Evolutionary conservation across 148 eudicot genomes (phyloP), one percentile per base, ranked within the genome.

Genomic region (Mesembryanthemum crystallinum): DNA sequence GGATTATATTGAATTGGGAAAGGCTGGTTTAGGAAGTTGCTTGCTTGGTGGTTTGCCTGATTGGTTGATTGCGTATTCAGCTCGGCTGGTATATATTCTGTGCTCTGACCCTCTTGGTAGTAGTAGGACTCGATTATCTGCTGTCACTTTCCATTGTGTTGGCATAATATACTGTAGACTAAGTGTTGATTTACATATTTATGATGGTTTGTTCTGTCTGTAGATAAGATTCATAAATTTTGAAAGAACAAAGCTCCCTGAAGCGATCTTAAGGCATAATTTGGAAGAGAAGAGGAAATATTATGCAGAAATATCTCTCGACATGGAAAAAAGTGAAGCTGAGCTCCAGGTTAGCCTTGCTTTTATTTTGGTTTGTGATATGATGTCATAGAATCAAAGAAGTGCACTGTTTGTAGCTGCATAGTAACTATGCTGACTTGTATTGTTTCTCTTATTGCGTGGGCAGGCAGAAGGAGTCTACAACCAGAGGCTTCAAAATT

Each of bases 401-500:
- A 72, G 51, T 49, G 29, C 14, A 28, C 18, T 24, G 24, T 71
- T 52, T 58, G 7, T 49, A 57, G 67, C 33, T 67, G 59, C n/a
- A 17, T 27, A 68, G 49, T 23, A 27, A 61, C 21, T 24, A 18
- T 69, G 47, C 30, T 57, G 73, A 61, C 25, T 65, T 69, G 32
- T 49, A 42, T 64, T 79, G 65, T 37, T 73, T 78, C 14, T 67
- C 39, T 58, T 64, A 63, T 69, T 76, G 58, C 51, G 45, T 69
- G 52, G 78, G 67, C 86, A 95, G 99, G 99, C 99, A 5, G 99
- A 95, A 85, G 99, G 99, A 63, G 99, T 95, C 32, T 95, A 85
- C 87, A 91, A 88, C 70, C 97, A 92, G 84, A 83, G 99, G 85
- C 92, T 95, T 78, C 97, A 92, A 79, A 95, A 95, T 88, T 84